Conservation (phyloP, 1,284 basidiomycete genomes). For the Puccinia triticina region DNA sequence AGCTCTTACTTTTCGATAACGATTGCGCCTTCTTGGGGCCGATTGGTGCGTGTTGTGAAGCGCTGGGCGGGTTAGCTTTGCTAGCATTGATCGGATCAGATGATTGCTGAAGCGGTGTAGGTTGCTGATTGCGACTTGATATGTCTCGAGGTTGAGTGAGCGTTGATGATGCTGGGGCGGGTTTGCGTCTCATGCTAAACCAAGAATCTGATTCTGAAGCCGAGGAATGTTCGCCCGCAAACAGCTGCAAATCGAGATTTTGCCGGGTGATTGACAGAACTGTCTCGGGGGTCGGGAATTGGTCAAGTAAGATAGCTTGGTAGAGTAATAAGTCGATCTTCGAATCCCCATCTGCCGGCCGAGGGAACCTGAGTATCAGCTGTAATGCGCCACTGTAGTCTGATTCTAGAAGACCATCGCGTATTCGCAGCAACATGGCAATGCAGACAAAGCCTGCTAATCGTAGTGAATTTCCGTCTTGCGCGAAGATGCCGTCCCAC, state of each 20-base stretch:
- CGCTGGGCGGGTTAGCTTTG: neutral
- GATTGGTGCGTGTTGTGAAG: neutral
- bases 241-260: constrained; percentile 25
- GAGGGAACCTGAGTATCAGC: constrained; percentile 55
- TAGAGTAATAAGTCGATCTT: constrained; percentile 53
- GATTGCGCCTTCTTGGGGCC: constrained; percentile 7
- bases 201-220: constrained; percentile 1
- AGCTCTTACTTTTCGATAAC: constrained; percentile 6
- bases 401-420: constrained; percentile 55
- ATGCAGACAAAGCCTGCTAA: constrained; percentile 58
- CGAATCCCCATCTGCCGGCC: constrained; percentile 36
- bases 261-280: constrained; percentile 8
- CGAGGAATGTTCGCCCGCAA: neutral
- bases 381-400: constrained; percentile 56
- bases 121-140: neutral
- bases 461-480: constrained; percentile 53
- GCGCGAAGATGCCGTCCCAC: constrained; percentile 58
- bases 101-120: neutral
- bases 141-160: neutral
- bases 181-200: neutral
- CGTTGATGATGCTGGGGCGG: neutral
- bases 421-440: constrained; percentile 58
- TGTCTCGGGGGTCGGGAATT: constrained; percentile 53
- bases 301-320: constrained; percentile 54
- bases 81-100: neutral